These are phyloP conservation scores for Aphanomyces astaci DNA, from an alignment of 352 stramenopile species.

Conservation along the genomic window DNA sequence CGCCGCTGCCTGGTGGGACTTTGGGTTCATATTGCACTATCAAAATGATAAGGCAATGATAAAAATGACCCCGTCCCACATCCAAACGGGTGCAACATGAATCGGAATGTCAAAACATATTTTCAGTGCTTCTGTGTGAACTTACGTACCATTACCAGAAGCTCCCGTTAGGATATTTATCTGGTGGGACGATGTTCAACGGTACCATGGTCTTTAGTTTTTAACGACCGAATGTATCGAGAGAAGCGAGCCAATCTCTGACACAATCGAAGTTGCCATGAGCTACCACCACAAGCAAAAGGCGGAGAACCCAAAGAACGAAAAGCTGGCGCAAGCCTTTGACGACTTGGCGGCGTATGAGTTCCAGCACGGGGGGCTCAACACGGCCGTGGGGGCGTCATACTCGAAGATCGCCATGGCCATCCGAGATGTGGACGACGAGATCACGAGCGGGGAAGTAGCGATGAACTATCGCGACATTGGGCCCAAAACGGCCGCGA, in stretches of 20 bases:
- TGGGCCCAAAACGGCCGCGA: slow-evolving; percentile 61
- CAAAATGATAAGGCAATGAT: too few species aligned
- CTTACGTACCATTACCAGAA: too few species aligned
- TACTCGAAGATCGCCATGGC: slow-evolving; percentile 83
- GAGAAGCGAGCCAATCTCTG: slow-evolving; percentile 29
- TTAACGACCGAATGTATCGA: too few species aligned
- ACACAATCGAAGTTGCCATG: slow-evolving; percentile 42
- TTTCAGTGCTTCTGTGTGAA: too few species aligned
- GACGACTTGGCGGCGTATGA: slow-evolving; percentile 72
- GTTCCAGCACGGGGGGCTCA: slow-evolving; percentile 78
- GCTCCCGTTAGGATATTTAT: too few species aligned
- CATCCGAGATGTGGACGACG: slow-evolving; percentile 53
- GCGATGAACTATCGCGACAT: slow-evolving; percentile 75
- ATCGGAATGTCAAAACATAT: too few species aligned
- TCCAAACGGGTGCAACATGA: too few species aligned
- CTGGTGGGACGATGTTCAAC: too few species aligned
- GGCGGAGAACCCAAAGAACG: slow-evolving; percentile 52
- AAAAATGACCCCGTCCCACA: too few species aligned
- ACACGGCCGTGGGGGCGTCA: slow-evolving; percentile 55
- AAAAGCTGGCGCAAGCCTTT: slow-evolving; percentile 61
- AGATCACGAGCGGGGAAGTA: slow-evolving; percentile 65
- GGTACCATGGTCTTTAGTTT: too few species aligned
- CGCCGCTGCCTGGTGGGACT: background rate
- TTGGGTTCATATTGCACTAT: too few species aligned
- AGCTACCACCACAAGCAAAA: slow-evolving; percentile 41